phyloP scores from a whole-genome alignment of 1,284 basidiomycete species.

The Peniophora sp. region DNA sequence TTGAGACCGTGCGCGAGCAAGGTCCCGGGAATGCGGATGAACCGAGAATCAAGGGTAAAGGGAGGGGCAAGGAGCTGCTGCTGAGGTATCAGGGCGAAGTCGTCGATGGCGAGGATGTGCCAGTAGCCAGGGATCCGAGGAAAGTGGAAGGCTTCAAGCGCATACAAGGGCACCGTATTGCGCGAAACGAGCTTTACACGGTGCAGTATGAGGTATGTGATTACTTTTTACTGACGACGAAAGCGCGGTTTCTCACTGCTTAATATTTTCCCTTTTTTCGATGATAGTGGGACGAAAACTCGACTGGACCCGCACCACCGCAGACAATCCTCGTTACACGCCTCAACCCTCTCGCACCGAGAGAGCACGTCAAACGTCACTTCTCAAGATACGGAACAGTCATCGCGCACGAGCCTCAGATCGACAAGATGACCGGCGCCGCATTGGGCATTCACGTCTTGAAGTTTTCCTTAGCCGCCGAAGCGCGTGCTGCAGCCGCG shows the following conservation, averaged over 20 bases:
- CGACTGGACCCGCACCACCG: slow-evolving; percentile 69
- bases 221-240: too few relatives aligned
- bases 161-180: slow-evolving; percentile 23
- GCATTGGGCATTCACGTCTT: slow-evolving; percentile 81
- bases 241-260: too few relatives aligned
- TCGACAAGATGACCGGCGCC: slow-evolving; percentile 74
- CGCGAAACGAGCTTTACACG: slow-evolving; percentile 38
- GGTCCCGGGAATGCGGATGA: slow-evolving; percentile 23
- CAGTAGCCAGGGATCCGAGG: slow-evolving; percentile 49
- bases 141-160: slow-evolving; percentile 32
- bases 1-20: slow-evolving; percentile 44
- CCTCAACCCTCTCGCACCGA: slow-evolving; percentile 67
- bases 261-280: background rate
- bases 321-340: slow-evolving; percentile 69
- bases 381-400: slow-evolving; percentile 67
- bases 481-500: slow-evolving; percentile 56
- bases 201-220: slow-evolving; percentile 58
- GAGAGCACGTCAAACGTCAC: slow-evolving; percentile 57
- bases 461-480: slow-evolving; percentile 53
- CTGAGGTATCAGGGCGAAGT: slow-evolving; percentile 50
- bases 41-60: slow-evolving; percentile 50
- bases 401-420: slow-evolving; percentile 69
- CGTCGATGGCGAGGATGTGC: slow-evolving; percentile 36
- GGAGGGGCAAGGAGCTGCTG: slow-evolving; percentile 53
- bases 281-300: slow-evolving; percentile 68